Evolutionary conservation across 2,329 filamentous ascomycete species (phyloP), one percentile per base, ranked within the genome.

Genomic region (Xylariaceae sp.): DNA sequence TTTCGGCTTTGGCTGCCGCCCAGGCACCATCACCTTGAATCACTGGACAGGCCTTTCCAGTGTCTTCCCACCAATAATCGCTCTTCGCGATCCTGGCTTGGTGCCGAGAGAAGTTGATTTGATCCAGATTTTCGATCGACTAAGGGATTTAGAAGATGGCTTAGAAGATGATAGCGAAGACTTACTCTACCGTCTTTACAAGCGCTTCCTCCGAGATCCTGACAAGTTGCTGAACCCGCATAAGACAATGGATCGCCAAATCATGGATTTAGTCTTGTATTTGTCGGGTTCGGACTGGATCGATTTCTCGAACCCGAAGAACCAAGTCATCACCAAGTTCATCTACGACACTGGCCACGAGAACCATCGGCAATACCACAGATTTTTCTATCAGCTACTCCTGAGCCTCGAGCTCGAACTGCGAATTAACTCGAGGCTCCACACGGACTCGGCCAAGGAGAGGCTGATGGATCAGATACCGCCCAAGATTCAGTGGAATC

Each of bases 341-440:
- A 88, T 91, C 57, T 86, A 87, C 60, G 83, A 88, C 63, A 79
- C 80, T 12, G 77, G 79, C 53, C 77, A 80, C 37, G 75, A 77
- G 18, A 86, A 87, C 62, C 76, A 80, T 44, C 73, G 77, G 18
- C 79, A 81, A 56, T 89, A 88, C 64, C 80, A 82, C 56, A 81
- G 80, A 21, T 91, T 92, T 74, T 91, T 90, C 70, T 88, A 90
- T 69, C 89, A 92, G 71, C 74, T 92, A n/a, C 77, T 92, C 2
- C 80, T 92, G 42, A 88, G 87, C 60, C 78, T 89, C 47, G 89
- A 92, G 71, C 77, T 92, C 4, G 85, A 90, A 66, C 71, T 89
- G 54, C 83, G 89, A 40, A 89, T 91, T 64, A 83, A 88, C 65
- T 86, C 83, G 1, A 76, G 75, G 21, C 75, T 81, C 48, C 86